A percentile compares a stretch with the other conserved stretches of the same genome.
Evolutionary conservation across 192 early-diverging fungal species (phyloP).

Genomic region (Geranomyces variabilis): DNA sequence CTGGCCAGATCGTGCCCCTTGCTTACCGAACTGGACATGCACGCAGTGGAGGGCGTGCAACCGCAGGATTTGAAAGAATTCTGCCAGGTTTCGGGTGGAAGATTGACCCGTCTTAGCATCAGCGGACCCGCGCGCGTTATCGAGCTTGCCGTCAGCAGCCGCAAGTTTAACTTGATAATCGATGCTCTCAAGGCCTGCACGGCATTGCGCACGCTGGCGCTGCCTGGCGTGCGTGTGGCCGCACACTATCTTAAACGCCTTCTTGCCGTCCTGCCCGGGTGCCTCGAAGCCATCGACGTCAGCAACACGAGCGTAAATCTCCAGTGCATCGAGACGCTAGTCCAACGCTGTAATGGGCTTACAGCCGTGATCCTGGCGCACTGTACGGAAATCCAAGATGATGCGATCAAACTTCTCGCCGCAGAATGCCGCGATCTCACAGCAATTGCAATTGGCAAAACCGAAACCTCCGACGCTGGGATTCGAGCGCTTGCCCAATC

Average conservation of each 20-base stretch:
- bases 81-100: not conserved
- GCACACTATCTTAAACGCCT: not conserved
- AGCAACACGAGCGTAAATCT: not conserved
- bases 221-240: not conserved
- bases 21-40: not conserved
- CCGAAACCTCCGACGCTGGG: not conserved
- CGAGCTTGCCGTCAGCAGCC: not conserved
- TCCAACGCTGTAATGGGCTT: not conserved
- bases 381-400: not conserved
- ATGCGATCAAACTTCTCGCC: not conserved
- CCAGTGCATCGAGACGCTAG: not conserved
- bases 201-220: not conserved
- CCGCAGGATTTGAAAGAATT: not conserved
- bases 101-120: not conserved
- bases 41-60: not conserved
- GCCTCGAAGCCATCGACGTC: not conserved
- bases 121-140: not conserved
- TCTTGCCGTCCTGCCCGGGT: not conserved
- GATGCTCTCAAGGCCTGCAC: not conserved
- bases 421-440: not conserved
- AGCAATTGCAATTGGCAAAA: not conserved
- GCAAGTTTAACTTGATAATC: not conserved
- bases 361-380: not conserved
- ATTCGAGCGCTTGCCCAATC: not conserved
- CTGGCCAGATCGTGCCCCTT: not conserved